Base-by-base conservation (phyloP, 2,329 filamentous ascomycete genomes). In the Alternaria triticimaculans region DNA sequence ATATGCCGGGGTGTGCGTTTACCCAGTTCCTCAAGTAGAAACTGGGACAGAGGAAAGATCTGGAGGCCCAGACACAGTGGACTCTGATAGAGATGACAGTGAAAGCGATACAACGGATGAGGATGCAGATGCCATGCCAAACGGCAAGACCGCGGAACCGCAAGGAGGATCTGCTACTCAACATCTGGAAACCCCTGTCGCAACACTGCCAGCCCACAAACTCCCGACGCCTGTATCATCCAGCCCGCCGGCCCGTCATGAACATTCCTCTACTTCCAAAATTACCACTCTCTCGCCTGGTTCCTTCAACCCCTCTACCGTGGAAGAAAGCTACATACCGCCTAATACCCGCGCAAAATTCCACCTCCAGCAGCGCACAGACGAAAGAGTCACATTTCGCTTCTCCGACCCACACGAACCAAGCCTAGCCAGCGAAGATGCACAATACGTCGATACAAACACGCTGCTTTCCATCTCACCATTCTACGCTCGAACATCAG, bases 291-390 rank as follows among this genome's bases (percentile, higher is more conserved):
- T 21, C 21, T 5, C 33, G 8, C 48, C 48, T 1, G 48, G 48
- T 3, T 59, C 5, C 25, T 46, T 53, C 14, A 28, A 45, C 14
- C 57, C 57, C 8, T 45, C 26, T 3, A 14, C 57, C 10, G 45
- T 33, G 15, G 14, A 46, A 18, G 10, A 10, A 6, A 5, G 7
- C 3, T 18, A 46, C n/a, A 55, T 61, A 3, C 11, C 11, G 5
- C 18, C 53, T 23, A 12, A 30, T 14, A 33, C 28, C 37, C 62
- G 54, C 48, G 41, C 49, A 0, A 64, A 61, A 15, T 64, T 49
- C 28, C 41, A 64, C 14, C 48, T 64, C 30, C 62, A 54, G 12
- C 46, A 46, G 15, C 58, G 62, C 49, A 54, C 46, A 4, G 11
- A n/a, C 21, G 46, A 61, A 4, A 30, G n/a, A 11, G 44, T 60